A percentile compares a stretch with the other conserved stretches of the same genome.
Conservation (phyloP, 371 early-diverging fungal genomes). For the Mortierella sp. region DNA sequence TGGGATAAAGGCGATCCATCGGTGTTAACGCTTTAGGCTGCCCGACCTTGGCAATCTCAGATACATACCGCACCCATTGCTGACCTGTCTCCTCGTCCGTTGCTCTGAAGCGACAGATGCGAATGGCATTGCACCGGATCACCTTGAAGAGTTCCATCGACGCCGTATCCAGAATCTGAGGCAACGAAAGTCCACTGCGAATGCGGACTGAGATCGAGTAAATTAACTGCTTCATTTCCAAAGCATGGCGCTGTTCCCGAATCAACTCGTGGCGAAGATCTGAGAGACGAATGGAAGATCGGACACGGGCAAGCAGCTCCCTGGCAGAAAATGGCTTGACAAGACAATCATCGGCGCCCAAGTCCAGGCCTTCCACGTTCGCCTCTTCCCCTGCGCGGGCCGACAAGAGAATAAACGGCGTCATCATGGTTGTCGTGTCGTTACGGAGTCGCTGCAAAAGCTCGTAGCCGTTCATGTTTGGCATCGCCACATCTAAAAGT, state of each 20-base stretch:
- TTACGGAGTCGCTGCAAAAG: slow-evolving; percentile 57
- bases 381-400: slow-evolving; percentile 65
- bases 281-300: slow-evolving; percentile 59
- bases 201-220: slow-evolving; percentile 58
- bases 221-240: slow-evolving; percentile 59
- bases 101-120: slow-evolving; percentile 61
- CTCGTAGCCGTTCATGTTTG: slow-evolving; percentile 65
- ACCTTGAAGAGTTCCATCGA: slow-evolving; percentile 53
- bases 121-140: slow-evolving; percentile 50
- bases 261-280: slow-evolving; percentile 59
- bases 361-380: slow-evolving; percentile 63
- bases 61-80: slow-evolving; percentile 49
- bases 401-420: slow-evolving; percentile 66
- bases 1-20: slow-evolving; percentile 37
- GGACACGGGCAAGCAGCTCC: slow-evolving; percentile 66
- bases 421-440: slow-evolving; percentile 42
- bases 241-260: slow-evolving; percentile 53
- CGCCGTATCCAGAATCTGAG: slow-evolving; percentile 51
- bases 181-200: slow-evolving; percentile 49
- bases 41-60: slow-evolving; percentile 42
- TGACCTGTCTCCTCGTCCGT: slow-evolving; percentile 59
- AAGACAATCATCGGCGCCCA: slow-evolving; percentile 64
- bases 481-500: slow-evolving; percentile 64
- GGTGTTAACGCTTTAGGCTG: slow-evolving; percentile 40
- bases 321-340: slow-evolving; percentile 66